These are phyloP conservation scores for Vitellaria paradoxa DNA, from an alignment of 179 eudicot genomes.

Conservation along the genomic window DNA sequence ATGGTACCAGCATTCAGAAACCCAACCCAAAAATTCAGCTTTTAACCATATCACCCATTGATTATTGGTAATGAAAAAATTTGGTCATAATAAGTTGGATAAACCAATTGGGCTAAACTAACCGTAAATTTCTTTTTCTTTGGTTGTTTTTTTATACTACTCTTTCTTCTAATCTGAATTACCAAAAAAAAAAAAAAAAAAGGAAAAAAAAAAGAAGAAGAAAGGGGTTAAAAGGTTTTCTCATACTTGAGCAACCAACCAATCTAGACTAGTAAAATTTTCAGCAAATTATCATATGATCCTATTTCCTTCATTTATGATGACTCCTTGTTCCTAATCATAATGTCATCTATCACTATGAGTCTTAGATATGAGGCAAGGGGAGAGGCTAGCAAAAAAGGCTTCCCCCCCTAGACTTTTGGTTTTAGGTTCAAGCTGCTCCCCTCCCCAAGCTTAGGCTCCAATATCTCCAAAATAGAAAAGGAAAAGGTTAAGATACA, in stretches of 20 bases:
- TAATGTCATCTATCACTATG: too few species aligned
- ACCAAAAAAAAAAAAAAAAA: too few species aligned
- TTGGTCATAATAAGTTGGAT: background rate
- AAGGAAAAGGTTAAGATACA: background rate
- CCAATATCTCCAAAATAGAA: background rate
- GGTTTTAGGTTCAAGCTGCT: too few species aligned
- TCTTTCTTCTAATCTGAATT: background rate
- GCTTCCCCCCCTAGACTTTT: too few species aligned
- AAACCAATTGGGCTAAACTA: background rate
- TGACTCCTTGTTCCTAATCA: background rate
- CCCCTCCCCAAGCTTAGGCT: too few species aligned
- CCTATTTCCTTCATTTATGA: background rate
- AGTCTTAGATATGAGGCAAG: too few species aligned
- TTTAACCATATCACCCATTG: background rate
- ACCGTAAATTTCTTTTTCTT: background rate
- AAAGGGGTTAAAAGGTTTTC: background rate
- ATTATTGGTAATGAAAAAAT: background rate
- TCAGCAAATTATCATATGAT: background rate
- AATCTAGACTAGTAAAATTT: constrained; percentile 4
- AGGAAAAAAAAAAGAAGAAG: too few species aligned
- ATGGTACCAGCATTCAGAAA: background rate
- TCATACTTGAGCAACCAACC: background rate
- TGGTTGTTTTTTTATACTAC: background rate
- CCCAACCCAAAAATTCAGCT: background rate
- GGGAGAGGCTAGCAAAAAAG: too few species aligned